Conservation (phyloP, 176 grass and related monocot genomes). For the Coix lacrymajobi region DNA sequence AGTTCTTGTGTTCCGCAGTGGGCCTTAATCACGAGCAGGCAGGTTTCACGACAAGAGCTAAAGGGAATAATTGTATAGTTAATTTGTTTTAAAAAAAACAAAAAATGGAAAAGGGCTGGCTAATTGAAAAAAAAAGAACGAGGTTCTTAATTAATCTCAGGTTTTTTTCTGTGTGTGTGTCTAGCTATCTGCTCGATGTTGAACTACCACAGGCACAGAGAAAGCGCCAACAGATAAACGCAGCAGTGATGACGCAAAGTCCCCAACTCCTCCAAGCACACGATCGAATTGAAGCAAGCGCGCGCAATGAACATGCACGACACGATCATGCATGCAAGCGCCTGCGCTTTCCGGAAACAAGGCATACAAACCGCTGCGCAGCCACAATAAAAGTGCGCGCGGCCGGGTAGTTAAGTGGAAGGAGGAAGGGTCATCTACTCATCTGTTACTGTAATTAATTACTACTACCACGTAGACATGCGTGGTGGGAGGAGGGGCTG, state of each 20-base stretch:
- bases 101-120: neutral
- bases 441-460: conserved; percentile 23
- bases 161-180: neutral
- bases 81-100: neutral
- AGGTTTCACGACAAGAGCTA: no score
- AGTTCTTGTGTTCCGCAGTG: no score
- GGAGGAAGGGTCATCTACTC: neutral
- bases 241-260: neutral
- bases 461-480: no score
- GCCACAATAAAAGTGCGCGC: neutral
- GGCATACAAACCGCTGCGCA: neutral
- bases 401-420: conserved; percentile 24
- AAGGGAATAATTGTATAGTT: no score
- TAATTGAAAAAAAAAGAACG: no score
- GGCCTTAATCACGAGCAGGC: no score
- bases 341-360: neutral
- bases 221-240: neutral
- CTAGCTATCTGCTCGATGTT: neutral
- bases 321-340: neutral
- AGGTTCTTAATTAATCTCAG: no score
- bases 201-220: neutral
- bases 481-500: neutral
- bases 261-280: neutral
- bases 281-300: neutral
- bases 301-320: neutral